These are phyloP conservation scores for Saturnispora serradocipensis DNA, from an alignment of 805 yeast species.

Conservation along the genomic window DNA sequence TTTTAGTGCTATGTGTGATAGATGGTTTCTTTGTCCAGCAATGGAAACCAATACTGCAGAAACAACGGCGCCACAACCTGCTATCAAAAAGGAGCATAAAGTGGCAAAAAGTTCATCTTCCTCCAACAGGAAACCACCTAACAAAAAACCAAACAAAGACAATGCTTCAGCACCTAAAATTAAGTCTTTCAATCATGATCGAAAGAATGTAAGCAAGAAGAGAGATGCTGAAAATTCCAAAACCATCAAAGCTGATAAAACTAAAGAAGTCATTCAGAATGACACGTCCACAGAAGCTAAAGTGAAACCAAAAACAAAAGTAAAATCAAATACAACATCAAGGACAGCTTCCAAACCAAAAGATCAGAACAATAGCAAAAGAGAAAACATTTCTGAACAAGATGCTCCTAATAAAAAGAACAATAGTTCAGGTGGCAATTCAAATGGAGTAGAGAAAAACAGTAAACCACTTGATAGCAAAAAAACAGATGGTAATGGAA, in stretches of 20 bases:
- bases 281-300: background rate
- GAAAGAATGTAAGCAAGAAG: background rate
- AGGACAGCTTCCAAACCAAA: background rate
- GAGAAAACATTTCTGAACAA: background rate
- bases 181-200: background rate
- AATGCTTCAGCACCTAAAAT: background rate
- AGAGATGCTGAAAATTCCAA: background rate
- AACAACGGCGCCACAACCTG: background rate
- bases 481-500: background rate
- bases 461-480: background rate
- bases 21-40: background rate
- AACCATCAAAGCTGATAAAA: background rate
- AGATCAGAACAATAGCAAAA: background rate
- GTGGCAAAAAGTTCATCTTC: background rate
- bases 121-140: background rate
- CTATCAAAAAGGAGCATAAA: background rate
- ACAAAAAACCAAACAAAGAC: background rate
- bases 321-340: background rate
- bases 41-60: background rate
- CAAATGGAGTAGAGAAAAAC: background rate
- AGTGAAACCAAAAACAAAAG: background rate
- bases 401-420: background rate
- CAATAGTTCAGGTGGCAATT: background rate
- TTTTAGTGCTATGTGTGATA: background rate
- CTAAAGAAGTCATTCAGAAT: background rate